A percentile compares a stretch with the other conserved stretches of the same genome.
These are phyloP conservation scores for Phytophthora pisi DNA, from an alignment of 352 stramenopile species.

Conservation along the genomic window DNA sequence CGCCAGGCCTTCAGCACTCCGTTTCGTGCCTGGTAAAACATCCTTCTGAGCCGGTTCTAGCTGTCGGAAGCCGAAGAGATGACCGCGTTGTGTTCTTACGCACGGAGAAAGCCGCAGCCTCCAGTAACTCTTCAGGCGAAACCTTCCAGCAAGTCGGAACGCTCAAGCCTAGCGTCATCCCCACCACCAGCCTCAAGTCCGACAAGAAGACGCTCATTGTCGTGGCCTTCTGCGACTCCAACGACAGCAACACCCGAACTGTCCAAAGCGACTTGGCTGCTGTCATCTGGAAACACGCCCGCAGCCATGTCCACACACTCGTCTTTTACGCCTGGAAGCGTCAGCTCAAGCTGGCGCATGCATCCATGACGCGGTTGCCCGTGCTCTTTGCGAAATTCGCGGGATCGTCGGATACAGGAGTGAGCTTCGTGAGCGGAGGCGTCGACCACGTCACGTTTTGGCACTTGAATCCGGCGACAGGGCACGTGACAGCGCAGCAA, in stretches of 20 bases:
- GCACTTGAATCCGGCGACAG: constrained; percentile 51
- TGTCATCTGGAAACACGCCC: constrained; percentile 56
- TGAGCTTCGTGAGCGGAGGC: constrained; percentile 67
- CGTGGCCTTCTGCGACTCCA: constrained; percentile 37
- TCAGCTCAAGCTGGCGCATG: constrained; percentile 33
- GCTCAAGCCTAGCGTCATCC: constrained; percentile 23
- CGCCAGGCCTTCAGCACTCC: constrained; percentile 49
- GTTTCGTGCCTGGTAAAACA: constrained; percentile 63
- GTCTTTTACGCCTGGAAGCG: constrained; percentile 55
- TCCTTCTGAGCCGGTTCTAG: constrained; percentile 44
- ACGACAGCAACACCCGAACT: constrained; percentile 12
- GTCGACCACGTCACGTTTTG: constrained; percentile 76
- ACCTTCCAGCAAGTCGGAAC: constrained; percentile 39
- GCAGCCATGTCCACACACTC: constrained; percentile 50
- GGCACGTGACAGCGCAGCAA: constrained; percentile 55
- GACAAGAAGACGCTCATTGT: constrained; percentile 26
- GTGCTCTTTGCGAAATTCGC: constrained; percentile 68
- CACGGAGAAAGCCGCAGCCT: constrained; percentile 25
- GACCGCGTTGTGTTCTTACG: constrained; percentile 38
- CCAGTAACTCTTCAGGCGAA: constrained; percentile 11
- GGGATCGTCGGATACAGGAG: constrained; percentile 7
- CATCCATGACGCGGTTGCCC: constrained; percentile 57
- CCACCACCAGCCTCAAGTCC: not conserved
- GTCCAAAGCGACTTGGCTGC: constrained; percentile 50
- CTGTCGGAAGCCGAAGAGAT: constrained; percentile 48